A percentile compares a stretch with the other conserved stretches of the same genome.
phyloP scores from a whole-genome alignment of 805 yeast species.

The Jamesozyma spencerorum region DNA sequence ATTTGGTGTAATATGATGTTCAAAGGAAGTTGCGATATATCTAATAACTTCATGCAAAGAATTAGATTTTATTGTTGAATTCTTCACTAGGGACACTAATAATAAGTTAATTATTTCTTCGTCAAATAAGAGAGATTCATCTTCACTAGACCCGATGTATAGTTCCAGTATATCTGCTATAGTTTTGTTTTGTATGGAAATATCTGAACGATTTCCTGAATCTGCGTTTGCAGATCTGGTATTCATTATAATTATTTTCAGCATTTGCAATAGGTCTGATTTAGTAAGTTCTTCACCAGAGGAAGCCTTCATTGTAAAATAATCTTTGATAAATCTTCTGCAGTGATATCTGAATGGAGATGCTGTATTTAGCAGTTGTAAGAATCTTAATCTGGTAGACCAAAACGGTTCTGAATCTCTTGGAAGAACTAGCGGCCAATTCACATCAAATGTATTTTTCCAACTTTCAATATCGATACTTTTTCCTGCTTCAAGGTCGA shows the following conservation, averaged over 20 bases:
- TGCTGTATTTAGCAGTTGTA: constrained; percentile 12
- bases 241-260: constrained; percentile 8
- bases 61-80: constrained; percentile 8
- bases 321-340: constrained; percentile 12
- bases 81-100: constrained; percentile 13
- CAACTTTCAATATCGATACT: constrained; percentile 6
- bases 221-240: neutral
- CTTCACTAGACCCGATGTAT: constrained; percentile 5
- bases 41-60: constrained; percentile 18
- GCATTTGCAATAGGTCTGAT: constrained; percentile 15
- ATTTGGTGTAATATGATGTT: constrained; percentile 4
- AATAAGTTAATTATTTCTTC: constrained; percentile 14
- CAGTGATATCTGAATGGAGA: constrained; percentile 7
- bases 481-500: neutral
- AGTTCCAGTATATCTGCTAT: constrained; percentile 9
- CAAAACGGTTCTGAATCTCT: constrained; percentile 12
- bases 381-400: constrained; percentile 15
- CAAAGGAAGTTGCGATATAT: neutral
- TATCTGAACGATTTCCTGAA: neutral
- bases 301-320: constrained; percentile 14
- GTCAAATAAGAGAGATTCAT: constrained; percentile 8
- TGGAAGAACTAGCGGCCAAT: constrained; percentile 19
- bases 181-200: constrained; percentile 4
- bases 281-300: constrained; percentile 10
- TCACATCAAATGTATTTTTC: constrained; percentile 12